Conservation (phyloP, 805 yeast species). For the Candida chauliodis region DNA sequence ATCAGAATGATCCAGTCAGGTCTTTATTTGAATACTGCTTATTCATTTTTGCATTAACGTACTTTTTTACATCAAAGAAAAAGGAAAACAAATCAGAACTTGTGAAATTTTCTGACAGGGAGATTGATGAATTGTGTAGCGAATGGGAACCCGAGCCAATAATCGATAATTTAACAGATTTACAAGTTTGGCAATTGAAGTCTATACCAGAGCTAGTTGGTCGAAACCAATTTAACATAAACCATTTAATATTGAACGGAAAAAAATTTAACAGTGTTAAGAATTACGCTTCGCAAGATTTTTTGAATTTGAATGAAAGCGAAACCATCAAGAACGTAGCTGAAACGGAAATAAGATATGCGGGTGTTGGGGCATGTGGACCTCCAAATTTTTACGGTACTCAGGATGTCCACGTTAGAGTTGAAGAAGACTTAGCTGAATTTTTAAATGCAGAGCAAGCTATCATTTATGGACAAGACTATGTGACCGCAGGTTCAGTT, state of each 20-base stretch:
- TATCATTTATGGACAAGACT: conserved; percentile 90
- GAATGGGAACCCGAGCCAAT: conserved; percentile 94
- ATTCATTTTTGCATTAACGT: conserved; percentile 76
- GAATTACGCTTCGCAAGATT: conserved; percentile 72
- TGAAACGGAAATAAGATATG: conserved; percentile 52
- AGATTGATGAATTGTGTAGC: conserved; percentile 75
- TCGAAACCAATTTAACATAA: conserved; percentile 41
- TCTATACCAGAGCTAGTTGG: conserved; percentile 64
- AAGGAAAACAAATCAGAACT: conserved; percentile 70
- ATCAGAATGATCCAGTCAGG: conserved; percentile 90
- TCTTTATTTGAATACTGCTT: conserved; percentile 76
- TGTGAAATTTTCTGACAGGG: conserved; percentile 56
- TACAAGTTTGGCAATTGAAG: conserved; percentile 60
- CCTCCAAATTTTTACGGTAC: conserved; percentile 98
- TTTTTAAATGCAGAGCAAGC: conserved; percentile 76
- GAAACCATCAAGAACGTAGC: conserved; percentile 50
- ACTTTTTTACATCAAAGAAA: conserved; percentile 75
- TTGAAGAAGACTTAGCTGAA: conserved; percentile 70
- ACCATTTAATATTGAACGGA: conserved; percentile 1
- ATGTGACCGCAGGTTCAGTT: conserved; percentile 80
- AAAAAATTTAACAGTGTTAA: conserved; percentile 32
- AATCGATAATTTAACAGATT: conserved; percentile 49
- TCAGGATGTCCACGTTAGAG: conserved; percentile 81
- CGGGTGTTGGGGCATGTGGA: conserved; percentile 98
- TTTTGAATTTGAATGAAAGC: conserved; percentile 56